Evolutionary conservation across 352 stramenopile species (phyloP).

Genomic region (Pythium scleroteichum): DNA sequence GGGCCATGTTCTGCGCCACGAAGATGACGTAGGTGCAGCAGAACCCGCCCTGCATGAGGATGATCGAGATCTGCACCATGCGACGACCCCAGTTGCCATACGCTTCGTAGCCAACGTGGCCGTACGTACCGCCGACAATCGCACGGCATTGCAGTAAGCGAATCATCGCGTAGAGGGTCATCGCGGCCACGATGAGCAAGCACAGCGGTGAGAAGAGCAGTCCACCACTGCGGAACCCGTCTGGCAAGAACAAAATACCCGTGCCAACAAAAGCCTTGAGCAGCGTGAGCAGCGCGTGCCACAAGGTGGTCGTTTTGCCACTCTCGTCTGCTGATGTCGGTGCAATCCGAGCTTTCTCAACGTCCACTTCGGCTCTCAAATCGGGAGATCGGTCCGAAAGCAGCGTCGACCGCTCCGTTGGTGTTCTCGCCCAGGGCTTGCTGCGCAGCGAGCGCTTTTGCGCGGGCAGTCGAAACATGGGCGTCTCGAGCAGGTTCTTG

Average conservation of each 20-base stretch:
- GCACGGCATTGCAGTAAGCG: slow-evolving; percentile 68
- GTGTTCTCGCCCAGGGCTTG: slow-evolving; percentile 24
- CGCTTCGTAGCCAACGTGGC: slow-evolving; percentile 68
- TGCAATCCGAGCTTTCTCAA: slow-evolving; percentile 9
- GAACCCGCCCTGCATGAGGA: slow-evolving; percentile 83
- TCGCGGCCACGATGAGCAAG: slow-evolving; percentile 54
- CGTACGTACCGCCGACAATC: slow-evolving; percentile 74
- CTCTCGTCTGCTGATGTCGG: slow-evolving; percentile 1
- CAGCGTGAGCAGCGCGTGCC: slow-evolving; percentile 74
- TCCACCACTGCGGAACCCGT: slow-evolving; percentile 72
- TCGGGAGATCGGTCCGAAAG: slow-evolving; percentile 15
- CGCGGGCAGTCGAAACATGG: slow-evolving; percentile 35
- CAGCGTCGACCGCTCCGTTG: slow-evolving; percentile 24
- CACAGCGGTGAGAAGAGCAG: slow-evolving; percentile 76
- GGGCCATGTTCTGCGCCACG: slow-evolving; percentile 72
- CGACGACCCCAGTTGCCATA: slow-evolving; percentile 65
- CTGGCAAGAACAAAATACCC: slow-evolving; percentile 75
- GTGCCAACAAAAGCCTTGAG: slow-evolving; percentile 84
- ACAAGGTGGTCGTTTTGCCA: slow-evolving; percentile 75
- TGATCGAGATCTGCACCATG: slow-evolving; percentile 82
- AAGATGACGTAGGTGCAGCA: slow-evolving; percentile 88
- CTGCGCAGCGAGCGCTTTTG: slow-evolving; percentile 31
- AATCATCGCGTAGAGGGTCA: slow-evolving; percentile 80
- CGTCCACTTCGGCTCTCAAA: slow-evolving; percentile 6
- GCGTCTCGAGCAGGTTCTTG: slow-evolving; percentile 70